Evolutionary conservation across 352 stramenopile genomes (phyloP).

Genomic region (Pythium coloratum): DNA sequence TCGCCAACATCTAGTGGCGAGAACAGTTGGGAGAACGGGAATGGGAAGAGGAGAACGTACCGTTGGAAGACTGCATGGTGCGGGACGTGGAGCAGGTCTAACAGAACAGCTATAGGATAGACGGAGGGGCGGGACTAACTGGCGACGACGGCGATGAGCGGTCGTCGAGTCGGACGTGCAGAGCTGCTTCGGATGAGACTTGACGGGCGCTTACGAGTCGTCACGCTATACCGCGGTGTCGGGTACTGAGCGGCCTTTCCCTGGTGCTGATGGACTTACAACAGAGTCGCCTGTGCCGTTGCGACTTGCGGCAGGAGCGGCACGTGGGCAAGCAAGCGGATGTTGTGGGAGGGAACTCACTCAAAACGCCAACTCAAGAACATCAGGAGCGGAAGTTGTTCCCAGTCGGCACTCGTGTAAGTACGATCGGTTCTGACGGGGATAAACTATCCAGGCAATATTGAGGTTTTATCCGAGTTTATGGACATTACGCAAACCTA

Average conservation of each 20-base stretch:
- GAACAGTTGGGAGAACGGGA: not conserved
- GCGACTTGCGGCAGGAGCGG: slow-evolving; percentile 1
- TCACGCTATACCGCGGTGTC: too few species aligned
- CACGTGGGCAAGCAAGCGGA: not conserved
- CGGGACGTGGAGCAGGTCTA: not conserved
- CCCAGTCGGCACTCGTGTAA: not conserved
- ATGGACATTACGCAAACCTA: not conserved
- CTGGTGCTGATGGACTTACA: not conserved
- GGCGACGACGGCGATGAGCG: too few species aligned
- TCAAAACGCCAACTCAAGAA: slow-evolving; percentile 5
- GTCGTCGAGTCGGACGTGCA: too few species aligned
- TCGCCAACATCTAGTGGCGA: not conserved
- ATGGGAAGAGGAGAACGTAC: not conserved
- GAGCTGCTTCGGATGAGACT: too few species aligned
- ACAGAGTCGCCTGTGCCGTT: not conserved
- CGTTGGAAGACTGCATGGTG: slow-evolving; percentile 2
- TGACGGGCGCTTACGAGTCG: too few species aligned
- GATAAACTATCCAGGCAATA: not conserved
- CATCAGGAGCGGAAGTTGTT: not conserved
- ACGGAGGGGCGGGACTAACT: too few species aligned
- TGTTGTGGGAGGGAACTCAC: slow-evolving; percentile 3
- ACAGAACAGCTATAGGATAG: too few species aligned
- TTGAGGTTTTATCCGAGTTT: slow-evolving; percentile 1
- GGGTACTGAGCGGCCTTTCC: not conserved
- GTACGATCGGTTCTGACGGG: slow-evolving; percentile 4